These are phyloP conservation scores for Leishmania mexicana DNA, from an alignment of 208 protist species.

Conservation along the genomic window DNA sequence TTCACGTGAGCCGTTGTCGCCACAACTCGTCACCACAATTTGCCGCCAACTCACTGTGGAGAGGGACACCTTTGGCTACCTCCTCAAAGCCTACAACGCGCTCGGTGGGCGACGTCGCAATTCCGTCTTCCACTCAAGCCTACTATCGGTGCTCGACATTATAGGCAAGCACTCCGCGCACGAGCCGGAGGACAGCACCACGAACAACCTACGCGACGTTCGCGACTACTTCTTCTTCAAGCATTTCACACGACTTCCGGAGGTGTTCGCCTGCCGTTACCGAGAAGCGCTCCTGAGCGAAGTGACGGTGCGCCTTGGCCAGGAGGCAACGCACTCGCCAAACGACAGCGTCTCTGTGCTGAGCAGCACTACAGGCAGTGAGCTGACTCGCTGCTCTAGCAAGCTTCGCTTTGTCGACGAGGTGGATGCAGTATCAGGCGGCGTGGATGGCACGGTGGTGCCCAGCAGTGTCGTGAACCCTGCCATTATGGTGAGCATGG, in stretches of 20 bases:
- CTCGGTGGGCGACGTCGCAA: slow-evolving; percentile 54
- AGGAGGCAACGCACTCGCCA: slow-evolving; percentile 39
- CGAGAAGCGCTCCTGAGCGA: slow-evolving; percentile 52
- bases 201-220: slow-evolving; percentile 55
- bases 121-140: slow-evolving; percentile 70
- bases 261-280: slow-evolving; percentile 43
- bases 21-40: slow-evolving; percentile 36
- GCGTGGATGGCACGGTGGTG: slow-evolving; percentile 49
- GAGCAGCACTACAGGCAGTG: slow-evolving; percentile 54
- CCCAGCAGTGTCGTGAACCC: slow-evolving; percentile 45
- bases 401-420: slow-evolving; percentile 79
- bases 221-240: slow-evolving; percentile 67
- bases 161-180: slow-evolving; percentile 32
- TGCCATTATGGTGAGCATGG: slow-evolving; percentile 44
- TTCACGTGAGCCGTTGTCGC: slow-evolving; percentile 36
- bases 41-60: slow-evolving; percentile 69
- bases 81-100: slow-evolving; percentile 58
- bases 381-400: slow-evolving; percentile 51
- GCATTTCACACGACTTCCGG: slow-evolving; percentile 46
- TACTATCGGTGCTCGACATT: slow-evolving; percentile 53
- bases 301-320: slow-evolving; percentile 45
- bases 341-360: slow-evolving; percentile 63
- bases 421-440: slow-evolving; percentile 62
- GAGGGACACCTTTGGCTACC: slow-evolving; percentile 56
- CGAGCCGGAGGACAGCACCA: slow-evolving; percentile 24